A percentile compares a stretch with the other conserved stretches of the same genome.
phyloP scores from a whole-genome alignment of 2,329 filamentous ascomycete genomes.

The Epichloe uncinata region DNA sequence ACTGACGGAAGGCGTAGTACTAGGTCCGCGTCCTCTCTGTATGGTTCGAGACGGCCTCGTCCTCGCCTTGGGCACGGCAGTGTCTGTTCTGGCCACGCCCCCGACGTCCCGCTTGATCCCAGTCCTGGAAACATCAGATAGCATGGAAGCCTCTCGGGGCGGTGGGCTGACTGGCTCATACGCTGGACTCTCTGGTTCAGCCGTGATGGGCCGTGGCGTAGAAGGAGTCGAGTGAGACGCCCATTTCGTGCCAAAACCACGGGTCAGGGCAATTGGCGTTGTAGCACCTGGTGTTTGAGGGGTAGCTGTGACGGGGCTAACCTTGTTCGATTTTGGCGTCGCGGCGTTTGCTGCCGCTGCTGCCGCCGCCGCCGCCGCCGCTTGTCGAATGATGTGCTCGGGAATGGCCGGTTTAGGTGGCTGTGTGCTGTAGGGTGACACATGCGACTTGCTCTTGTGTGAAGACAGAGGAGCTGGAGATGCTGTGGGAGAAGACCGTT shows the following conservation, averaged over 20 bases:
- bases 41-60: slow-evolving; percentile 23
- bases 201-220: slow-evolving; percentile 32
- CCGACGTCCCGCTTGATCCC: slow-evolving; percentile 20
- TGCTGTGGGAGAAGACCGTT: slow-evolving; percentile 11
- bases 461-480: slow-evolving; percentile 14
- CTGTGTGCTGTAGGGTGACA: slow-evolving; percentile 18
- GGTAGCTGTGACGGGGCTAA: slow-evolving; percentile 16
- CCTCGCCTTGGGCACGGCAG: slow-evolving; percentile 17
- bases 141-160: slow-evolving; percentile 23
- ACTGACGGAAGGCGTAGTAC: slow-evolving; percentile 22
- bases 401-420: slow-evolving; percentile 24
- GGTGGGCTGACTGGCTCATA: slow-evolving; percentile 48
- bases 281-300: slow-evolving; percentile 23
- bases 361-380: slow-evolving; percentile 10
- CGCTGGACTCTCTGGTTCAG: slow-evolving; percentile 35
- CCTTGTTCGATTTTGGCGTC: slow-evolving; percentile 18
- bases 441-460: slow-evolving; percentile 16
- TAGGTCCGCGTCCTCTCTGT: slow-evolving; percentile 21
- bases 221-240: slow-evolving; percentile 41
- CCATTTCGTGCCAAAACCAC: slow-evolving; percentile 44
- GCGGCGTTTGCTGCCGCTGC: slow-evolving; percentile 10
- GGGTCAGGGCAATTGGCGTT: slow-evolving; percentile 16
- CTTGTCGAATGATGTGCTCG: slow-evolving; percentile 29
- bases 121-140: slow-evolving; percentile 18
- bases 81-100: slow-evolving; percentile 13